Evolutionary conservation across 2,329 filamentous ascomycete species (phyloP).

Genomic region (Drechslerella coelobrocha): DNA sequence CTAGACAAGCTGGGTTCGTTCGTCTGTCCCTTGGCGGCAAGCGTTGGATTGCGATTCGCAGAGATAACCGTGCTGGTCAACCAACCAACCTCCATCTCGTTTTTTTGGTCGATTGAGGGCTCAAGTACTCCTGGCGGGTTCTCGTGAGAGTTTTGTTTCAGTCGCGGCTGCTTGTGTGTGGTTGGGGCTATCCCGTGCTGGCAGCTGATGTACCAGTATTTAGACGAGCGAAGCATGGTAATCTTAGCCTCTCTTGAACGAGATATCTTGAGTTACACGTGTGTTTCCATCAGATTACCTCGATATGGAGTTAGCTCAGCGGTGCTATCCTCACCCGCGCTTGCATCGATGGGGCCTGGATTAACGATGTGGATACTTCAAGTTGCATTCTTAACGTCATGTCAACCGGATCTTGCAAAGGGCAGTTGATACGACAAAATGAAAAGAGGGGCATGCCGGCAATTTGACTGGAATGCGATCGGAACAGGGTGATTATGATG

Average conservation of each 20-base stretch:
- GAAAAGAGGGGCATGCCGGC: slow-evolving; percentile 28
- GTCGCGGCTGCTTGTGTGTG: slow-evolving; percentile 41
- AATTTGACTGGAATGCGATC: slow-evolving; percentile 30
- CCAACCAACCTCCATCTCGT: slow-evolving; percentile 21
- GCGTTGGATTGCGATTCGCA: slow-evolving; percentile 40
- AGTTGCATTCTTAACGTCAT: slow-evolving; percentile 1
- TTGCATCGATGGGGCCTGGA: no score
- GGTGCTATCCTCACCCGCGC: no score
- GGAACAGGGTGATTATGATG: slow-evolving; percentile 21
- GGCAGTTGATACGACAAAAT: slow-evolving; percentile 33
- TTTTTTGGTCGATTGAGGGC: neutral
- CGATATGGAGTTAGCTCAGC: slow-evolving; percentile 12
- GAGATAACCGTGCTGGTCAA: slow-evolving; percentile 19
- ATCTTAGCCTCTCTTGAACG: slow-evolving; percentile 37
- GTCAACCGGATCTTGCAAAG: neutral
- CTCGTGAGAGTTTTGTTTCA: slow-evolving; percentile 43
- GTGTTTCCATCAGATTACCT: slow-evolving; percentile 48
- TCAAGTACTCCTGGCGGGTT: neutral
- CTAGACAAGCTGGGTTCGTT: slow-evolving; percentile 12
- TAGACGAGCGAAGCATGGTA: slow-evolving; percentile 22
- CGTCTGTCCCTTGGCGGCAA: slow-evolving; percentile 42
- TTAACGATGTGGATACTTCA: no score
- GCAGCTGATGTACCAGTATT: slow-evolving; percentile 29
- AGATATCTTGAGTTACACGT: slow-evolving; percentile 43
- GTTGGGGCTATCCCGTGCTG: slow-evolving; percentile 19